Evolutionary conservation across 495 filamentous ascomycete species (phyloP), one percentile per base, ranked within the genome.

Genomic region (Cercophora scortea): DNA sequence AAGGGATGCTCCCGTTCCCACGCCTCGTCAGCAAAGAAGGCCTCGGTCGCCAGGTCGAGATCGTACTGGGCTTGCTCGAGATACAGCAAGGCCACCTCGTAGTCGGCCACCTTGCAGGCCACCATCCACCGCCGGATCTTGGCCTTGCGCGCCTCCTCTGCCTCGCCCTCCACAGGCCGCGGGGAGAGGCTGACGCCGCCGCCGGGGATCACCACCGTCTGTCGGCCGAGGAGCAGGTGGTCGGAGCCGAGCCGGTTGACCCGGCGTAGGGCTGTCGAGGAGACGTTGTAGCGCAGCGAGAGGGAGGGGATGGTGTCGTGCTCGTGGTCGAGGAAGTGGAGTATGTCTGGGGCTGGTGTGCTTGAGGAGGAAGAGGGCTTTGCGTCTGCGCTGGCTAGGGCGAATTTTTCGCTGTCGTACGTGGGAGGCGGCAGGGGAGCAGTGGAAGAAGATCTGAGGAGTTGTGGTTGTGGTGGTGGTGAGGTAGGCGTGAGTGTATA

Each of bases 1-100:
- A 86, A 67, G 0, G 86, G 86, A 60, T 90, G 77, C 35, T 79
- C 78, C 50, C 71, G 75, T 62, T 87, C 87, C 88, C 88, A 90
- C 42, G 63, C 66, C 61, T 87, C 86, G 56, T 90, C 87, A 0
- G 72, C 82, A 53, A 75, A 70, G 61, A 77, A 90, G 6, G 75
- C 70, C 33, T 77, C 70, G 0, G 82, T 74, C 2, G 88, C 87
- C 12, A 60, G 57, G 13, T 79, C 77, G 15, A 89, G 69, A 43
- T 89, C 75, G 65, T 86, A 89, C 13, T 78, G 74, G 13, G 74
- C 71, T 59, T 83, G 81, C 50, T 85, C 69, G 32, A 90, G 66
- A 59, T 91, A 92, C 32, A 88, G 61, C 10, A 86, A 55, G 8
- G 87, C 87, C 16, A 87, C 70, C 59, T 89, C 81, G 52, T 89